These are phyloP conservation scores for Leccinum incarnatum DNA, from an alignment of 768 basidiomycete species.

Conservation along the genomic window DNA sequence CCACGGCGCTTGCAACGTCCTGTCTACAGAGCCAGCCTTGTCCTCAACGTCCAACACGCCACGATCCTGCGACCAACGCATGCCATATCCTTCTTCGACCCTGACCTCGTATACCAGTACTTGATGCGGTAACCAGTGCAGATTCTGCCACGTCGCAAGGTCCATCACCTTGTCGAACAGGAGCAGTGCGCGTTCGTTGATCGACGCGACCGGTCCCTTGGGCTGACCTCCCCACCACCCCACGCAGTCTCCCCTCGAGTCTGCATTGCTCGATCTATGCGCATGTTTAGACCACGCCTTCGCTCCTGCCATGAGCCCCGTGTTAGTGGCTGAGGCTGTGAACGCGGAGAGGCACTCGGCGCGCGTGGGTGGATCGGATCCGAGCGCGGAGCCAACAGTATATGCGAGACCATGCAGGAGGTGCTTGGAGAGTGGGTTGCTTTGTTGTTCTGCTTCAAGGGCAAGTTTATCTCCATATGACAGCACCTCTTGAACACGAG, in stretches of 20 bases:
- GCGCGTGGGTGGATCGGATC: slow-evolving; percentile 46
- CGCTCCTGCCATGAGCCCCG: slow-evolving; percentile 55
- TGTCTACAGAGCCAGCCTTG: background rate
- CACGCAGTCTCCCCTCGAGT: slow-evolving; percentile 5
- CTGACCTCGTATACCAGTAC: slow-evolving; percentile 62
- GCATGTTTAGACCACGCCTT: slow-evolving; percentile 68
- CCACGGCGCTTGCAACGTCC: slow-evolving; percentile 38
- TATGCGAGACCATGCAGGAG: slow-evolving; percentile 54
- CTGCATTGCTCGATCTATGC: slow-evolving; percentile 43
- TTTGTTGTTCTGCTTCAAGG: slow-evolving; percentile 16
- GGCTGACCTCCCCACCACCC: slow-evolving; percentile 61
- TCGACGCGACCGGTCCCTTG: slow-evolving; percentile 47
- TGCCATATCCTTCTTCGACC: slow-evolving; percentile 60
- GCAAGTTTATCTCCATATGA: slow-evolving; percentile 3
- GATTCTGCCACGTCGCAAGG: slow-evolving; percentile 55
- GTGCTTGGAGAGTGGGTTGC: slow-evolving; percentile 41
- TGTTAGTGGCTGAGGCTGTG: slow-evolving; percentile 42
- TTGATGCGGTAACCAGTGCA: slow-evolving; percentile 64
- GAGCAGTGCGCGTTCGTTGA: slow-evolving; percentile 51
- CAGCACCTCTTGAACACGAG: slow-evolving; percentile 27
- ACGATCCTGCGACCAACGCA: slow-evolving; percentile 61
- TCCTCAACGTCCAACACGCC: slow-evolving; percentile 9
- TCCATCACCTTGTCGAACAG: slow-evolving; percentile 56
- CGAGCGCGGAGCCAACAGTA: slow-evolving; percentile 57
- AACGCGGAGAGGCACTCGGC: slow-evolving; percentile 55